phyloP scores from a whole-genome alignment of 169 alveolate genomes.

The Condylostoma magnum region DNA sequence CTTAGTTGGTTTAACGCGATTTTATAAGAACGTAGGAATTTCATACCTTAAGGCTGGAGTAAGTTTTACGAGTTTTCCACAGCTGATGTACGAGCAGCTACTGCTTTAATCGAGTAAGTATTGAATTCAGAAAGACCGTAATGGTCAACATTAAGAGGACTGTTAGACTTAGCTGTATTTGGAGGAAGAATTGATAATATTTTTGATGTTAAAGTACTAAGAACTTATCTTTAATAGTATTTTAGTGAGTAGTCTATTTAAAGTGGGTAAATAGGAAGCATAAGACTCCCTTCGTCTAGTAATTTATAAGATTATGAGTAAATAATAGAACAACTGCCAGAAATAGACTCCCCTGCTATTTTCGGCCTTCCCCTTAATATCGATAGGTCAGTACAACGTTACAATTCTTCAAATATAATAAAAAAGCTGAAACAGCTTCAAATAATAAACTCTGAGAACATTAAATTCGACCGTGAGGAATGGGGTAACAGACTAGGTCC shows the following conservation, averaged over 20 bases:
- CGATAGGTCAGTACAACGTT: constrained; percentile 85
- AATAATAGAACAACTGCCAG: constrained; percentile 73
- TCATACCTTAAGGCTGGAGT: constrained; percentile 93
- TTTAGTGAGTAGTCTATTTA: constrained; percentile 54
- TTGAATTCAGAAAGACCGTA: constrained; percentile 42
- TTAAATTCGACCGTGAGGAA: constrained; percentile 68
- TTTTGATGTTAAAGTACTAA: constrained; percentile 85
- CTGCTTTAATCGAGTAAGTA: constrained; percentile 72
- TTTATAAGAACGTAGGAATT: constrained; percentile 89
- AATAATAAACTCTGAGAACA: constrained; percentile 57
- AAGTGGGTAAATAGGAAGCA: constrained; percentile 40
- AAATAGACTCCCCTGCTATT: constrained; percentile 82
- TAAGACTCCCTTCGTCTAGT: constrained; percentile 68
- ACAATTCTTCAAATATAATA: constrained; percentile 60
- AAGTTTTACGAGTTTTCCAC: constrained; percentile 91
- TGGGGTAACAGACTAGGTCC: constrained; percentile 78
- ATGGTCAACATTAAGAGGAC: constrained; percentile 87
- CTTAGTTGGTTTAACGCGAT: constrained; percentile 92
- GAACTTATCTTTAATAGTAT: constrained; percentile 79
- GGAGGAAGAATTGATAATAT: constrained; percentile 93
- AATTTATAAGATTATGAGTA: constrained; percentile 62
- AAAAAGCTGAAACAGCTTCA: constrained; percentile 44
- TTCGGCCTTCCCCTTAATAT: constrained; percentile 90
- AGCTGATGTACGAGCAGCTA: constrained; percentile 89
- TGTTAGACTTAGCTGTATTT: constrained; percentile 89